Evolutionary conservation across 352 stramenopile genomes (phyloP).

Genomic region (Phytophthora palmivora): DNA sequence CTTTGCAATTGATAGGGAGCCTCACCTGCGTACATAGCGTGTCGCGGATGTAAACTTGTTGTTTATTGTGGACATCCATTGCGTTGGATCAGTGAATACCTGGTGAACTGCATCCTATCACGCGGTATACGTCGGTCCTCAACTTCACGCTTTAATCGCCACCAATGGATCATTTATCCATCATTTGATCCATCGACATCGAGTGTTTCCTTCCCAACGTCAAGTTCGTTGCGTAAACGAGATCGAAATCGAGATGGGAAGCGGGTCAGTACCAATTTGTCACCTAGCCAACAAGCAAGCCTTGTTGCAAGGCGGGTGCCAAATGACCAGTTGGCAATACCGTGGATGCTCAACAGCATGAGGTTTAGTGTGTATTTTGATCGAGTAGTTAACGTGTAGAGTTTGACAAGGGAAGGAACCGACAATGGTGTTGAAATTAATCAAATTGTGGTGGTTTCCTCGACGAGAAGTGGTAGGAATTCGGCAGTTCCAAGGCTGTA

Average conservation of each 20-base stretch:
- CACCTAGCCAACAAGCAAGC: no score
- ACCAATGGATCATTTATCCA: background rate
- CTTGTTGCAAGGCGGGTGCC: no score
- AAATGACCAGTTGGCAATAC: no score
- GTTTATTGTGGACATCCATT: background rate
- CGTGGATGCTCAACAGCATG: no score
- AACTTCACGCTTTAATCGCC: conserved; percentile 12
- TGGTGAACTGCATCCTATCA: conserved; percentile 28
- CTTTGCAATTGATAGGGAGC: conserved; percentile 7
- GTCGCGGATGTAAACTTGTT: conserved; percentile 13
- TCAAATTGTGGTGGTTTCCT: conserved; percentile 13
- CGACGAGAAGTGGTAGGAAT: conserved; percentile 37
- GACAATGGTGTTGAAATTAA: background rate
- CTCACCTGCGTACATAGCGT: conserved; percentile 4
- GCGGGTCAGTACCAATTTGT: no score
- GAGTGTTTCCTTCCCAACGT: conserved; percentile 1
- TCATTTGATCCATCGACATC: background rate
- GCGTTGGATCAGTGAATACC: background rate
- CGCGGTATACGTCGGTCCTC: conserved; percentile 10
- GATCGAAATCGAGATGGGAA: conserved; percentile 21
- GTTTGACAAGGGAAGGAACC: no score
- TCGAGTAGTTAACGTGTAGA: no score
- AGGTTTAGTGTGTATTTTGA: no score
- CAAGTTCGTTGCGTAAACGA: conserved; percentile 20
- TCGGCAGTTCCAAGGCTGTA: conserved; percentile 37